Evolutionary conservation across 352 stramenopile genomes (phyloP).

Genomic region (Phytophthora tentaculata): DNA sequence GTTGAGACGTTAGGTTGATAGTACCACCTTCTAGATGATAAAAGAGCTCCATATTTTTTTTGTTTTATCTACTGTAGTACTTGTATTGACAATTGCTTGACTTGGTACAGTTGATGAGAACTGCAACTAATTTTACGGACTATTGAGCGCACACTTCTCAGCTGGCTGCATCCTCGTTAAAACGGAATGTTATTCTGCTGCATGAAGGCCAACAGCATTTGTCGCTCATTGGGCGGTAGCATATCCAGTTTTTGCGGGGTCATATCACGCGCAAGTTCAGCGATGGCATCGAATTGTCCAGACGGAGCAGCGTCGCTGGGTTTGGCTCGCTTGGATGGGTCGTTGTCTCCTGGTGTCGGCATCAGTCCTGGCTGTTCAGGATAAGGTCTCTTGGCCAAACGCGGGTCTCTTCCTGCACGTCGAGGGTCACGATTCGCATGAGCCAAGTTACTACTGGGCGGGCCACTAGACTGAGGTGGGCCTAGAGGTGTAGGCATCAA

Average conservation of each 20-base stretch:
- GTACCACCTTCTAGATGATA: slow-evolving; percentile 44
- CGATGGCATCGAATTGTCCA: slow-evolving; percentile 66
- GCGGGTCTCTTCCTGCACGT: slow-evolving; percentile 57
- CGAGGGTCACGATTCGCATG: slow-evolving; percentile 59
- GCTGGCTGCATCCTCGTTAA: slow-evolving; percentile 4
- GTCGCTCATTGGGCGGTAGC: slow-evolving; percentile 76
- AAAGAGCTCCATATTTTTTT: slow-evolving; percentile 28
- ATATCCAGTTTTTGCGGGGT: slow-evolving; percentile 84
- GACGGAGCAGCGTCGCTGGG: slow-evolving; percentile 18
- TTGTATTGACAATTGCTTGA: slow-evolving; percentile 1
- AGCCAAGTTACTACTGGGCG: slow-evolving; percentile 35
- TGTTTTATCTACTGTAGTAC: background rate
- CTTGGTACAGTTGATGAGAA: background rate
- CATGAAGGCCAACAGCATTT: slow-evolving; percentile 84
- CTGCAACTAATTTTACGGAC: slow-evolving; percentile 1
- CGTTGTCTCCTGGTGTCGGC: slow-evolving; percentile 27
- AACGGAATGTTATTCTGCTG: slow-evolving; percentile 83
- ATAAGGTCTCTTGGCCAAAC: slow-evolving; percentile 53
- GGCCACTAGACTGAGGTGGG: slow-evolving; percentile 29
- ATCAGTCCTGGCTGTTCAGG: slow-evolving; percentile 28
- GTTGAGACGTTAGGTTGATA: too few species aligned
- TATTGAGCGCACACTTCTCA: background rate
- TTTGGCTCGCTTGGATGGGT: slow-evolving; percentile 38
- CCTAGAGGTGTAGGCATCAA: slow-evolving; percentile 39
- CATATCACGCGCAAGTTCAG: slow-evolving; percentile 80